Evolutionary conservation across 805 yeast genomes (phyloP).

Genomic region (Debaryomyces tyrocola): DNA sequence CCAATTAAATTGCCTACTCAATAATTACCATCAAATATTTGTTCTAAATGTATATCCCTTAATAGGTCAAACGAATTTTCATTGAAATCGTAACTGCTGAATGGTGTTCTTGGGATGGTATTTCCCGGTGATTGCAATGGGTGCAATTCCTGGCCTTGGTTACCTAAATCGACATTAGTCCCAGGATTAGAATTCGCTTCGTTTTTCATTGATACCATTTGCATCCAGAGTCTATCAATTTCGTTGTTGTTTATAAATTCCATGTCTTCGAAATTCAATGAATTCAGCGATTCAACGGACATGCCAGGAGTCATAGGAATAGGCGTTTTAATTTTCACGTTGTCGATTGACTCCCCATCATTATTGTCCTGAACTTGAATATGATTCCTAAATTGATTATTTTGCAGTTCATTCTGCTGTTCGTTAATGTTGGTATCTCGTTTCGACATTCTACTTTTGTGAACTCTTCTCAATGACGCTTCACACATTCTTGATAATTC

Average conservation of each 20-base stretch:
- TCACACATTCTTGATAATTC: neutral
- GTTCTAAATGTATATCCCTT: neutral
- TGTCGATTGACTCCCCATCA: neutral
- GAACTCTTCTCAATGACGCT: no score
- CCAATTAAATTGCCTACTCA: neutral
- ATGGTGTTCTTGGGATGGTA: neutral
- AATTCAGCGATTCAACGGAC: neutral
- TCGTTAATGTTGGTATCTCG: no score
- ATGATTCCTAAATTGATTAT: no score
- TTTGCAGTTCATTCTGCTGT: no score
- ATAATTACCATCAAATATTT: neutral
- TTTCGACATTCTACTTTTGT: no score
- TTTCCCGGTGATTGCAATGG: neutral
- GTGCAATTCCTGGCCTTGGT: neutral
- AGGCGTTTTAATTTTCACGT: neutral
- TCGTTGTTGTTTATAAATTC: constrained; percentile 25
- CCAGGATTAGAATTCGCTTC: neutral
- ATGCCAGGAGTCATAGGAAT: neutral
- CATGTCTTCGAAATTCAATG: constrained; percentile 11
- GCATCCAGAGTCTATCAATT: constrained; percentile 37
- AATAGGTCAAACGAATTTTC: neutral
- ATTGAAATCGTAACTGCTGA: neutral
- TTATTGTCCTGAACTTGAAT: neutral
- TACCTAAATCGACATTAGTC: neutral
- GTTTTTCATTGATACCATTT: constrained; percentile 24